Base-by-base conservation (phyloP, 1,139 yeast genomes). In the Diutina neorugosa region DNA sequence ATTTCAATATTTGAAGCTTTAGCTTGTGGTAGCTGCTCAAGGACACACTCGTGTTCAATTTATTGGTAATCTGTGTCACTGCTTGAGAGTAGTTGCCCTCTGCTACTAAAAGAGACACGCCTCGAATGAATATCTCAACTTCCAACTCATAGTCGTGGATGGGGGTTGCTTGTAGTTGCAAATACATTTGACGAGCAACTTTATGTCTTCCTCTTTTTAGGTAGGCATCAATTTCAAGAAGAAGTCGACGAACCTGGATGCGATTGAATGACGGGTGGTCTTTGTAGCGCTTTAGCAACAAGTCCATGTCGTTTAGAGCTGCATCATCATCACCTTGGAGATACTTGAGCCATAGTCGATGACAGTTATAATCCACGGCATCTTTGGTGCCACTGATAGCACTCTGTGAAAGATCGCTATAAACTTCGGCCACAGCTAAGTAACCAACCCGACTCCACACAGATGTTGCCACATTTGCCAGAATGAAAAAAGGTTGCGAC, bases 1-100 rank as follows among this genome's bases (percentile, higher is more conserved):
- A 73, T 57, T 76, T 76, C 48, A 79, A 59, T 14, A 79, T 57
- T 46, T 73, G 76, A 53, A 78, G 69, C 58, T 70, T 69, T 41
- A 78, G 65, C 16, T 65, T 65, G 65, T 77, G 69, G 52, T 67
- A 69, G 23, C 68, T 65, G 56, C 76, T 76, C 2, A 60, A 54
- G 44, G 23, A 9, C 16, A 18, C 23, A 12, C 20, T 23, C 11
- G 44, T 14, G 23, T 51, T 42, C 42, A 54, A 14, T 16, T 14
- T 20, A 12, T 44, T 44, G 31, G 48, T 19, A 12, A 51, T 19
- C n/a, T n/a, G 4, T 11, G 40, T 47, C 37, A 75, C 62, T 0
- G 83, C 79, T 11, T 61, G 55, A 8, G 69, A 60, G 57, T 64
- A 63, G 53, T 72, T 73, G 9, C 63, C 67, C 11, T 68, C 50